phyloP scores from a whole-genome alignment of 2,329 filamentous ascomycete species.

The Leptodontidium sp. region DNA sequence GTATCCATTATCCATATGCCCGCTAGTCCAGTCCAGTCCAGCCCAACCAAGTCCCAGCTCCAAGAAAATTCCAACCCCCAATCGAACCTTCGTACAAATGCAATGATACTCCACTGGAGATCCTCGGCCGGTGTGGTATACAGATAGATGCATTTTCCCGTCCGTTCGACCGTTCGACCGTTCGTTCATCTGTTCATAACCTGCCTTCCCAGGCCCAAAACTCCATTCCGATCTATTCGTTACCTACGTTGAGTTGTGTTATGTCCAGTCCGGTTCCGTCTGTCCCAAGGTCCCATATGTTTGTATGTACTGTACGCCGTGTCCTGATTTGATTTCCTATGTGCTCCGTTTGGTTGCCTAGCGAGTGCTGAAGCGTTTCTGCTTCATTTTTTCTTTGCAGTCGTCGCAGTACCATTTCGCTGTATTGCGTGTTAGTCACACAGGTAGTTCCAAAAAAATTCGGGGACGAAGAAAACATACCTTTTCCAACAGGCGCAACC shows the following conservation, averaged over 20 bases:
- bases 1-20: background rate
- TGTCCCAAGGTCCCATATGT: background rate
- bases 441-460: too few species aligned
- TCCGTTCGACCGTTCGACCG: background rate
- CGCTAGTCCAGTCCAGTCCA: background rate
- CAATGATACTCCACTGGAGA: background rate
- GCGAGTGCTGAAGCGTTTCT: conserved; percentile 22
- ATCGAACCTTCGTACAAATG: background rate
- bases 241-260: background rate
- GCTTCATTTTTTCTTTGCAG: conserved; percentile 29
- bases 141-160: conserved; percentile 1
- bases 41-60: background rate
- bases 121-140: background rate
- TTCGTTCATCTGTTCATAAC: background rate
- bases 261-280: conserved; percentile 5
- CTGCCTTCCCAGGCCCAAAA: background rate
- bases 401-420: conserved; percentile 35
- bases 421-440: conserved; percentile 16
- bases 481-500: conserved; percentile 72
- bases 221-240: background rate
- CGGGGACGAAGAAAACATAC: conserved; percentile 37
- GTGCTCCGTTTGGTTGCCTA: background rate
- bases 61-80: background rate
- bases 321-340: background rate
- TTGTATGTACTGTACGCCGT: background rate